Conservation (phyloP, 495 filamentous ascomycete genomes). For the Penicillium alfredii region DNA sequence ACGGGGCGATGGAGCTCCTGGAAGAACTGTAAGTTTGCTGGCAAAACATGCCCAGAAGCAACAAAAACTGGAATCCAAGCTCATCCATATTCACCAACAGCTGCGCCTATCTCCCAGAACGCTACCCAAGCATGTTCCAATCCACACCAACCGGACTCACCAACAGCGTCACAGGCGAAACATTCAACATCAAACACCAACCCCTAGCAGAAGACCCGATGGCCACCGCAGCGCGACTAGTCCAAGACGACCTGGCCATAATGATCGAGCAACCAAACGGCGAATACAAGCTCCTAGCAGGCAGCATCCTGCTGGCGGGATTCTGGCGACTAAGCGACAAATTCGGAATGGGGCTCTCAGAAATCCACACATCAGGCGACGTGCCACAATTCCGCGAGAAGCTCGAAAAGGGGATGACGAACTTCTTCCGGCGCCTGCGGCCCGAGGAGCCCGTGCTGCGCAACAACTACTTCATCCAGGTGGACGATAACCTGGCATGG, state of each 20-base stretch:
- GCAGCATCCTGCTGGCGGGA: slow-evolving; percentile 71
- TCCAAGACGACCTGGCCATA: slow-evolving; percentile 82
- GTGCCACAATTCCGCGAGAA: slow-evolving; percentile 75
- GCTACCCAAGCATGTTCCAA: slow-evolving; percentile 69
- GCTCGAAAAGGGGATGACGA: slow-evolving; percentile 76
- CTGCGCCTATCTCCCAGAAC: slow-evolving; percentile 66
- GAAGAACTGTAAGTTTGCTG: slow-evolving; percentile 55
- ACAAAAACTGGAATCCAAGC: no score
- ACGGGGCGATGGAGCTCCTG: slow-evolving; percentile 72
- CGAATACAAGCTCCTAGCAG: slow-evolving; percentile 80
- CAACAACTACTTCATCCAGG: slow-evolving; percentile 77
- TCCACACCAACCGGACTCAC: slow-evolving; percentile 60
- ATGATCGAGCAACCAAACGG: slow-evolving; percentile 78
- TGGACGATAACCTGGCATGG: slow-evolving; percentile 68
- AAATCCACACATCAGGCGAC: slow-evolving; percentile 78
- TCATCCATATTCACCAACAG: no score
- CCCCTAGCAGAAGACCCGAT: slow-evolving; percentile 79
- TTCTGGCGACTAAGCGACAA: slow-evolving; percentile 88
- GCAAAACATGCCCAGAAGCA: background rate
- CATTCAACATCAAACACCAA: slow-evolving; percentile 60
- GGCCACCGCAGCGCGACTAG: slow-evolving; percentile 62
- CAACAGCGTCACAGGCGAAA: slow-evolving; percentile 67
- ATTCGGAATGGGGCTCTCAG: slow-evolving; percentile 72
- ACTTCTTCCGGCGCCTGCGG: slow-evolving; percentile 64
- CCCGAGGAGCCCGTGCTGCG: slow-evolving; percentile 59